Evolutionary conservation across 1,284 basidiomycete species (phyloP), one percentile per base, ranked within the genome.

Genomic region (Sutorius eximius): DNA sequence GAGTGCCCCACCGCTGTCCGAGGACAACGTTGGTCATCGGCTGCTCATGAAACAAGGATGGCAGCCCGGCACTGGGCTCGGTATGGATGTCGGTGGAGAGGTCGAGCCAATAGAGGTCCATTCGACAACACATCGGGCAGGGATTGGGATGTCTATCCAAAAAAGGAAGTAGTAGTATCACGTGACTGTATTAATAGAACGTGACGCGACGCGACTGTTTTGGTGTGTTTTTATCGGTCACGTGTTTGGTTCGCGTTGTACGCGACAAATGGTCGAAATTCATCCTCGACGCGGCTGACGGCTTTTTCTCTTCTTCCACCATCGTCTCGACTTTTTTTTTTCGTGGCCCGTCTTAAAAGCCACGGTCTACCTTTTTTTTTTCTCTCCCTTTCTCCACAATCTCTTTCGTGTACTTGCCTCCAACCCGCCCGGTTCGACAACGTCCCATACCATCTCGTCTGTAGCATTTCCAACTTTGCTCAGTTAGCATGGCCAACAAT

Each of bases 1-100:
- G 4, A 37, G 15, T 7, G 53, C 78, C 15, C 79, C 82, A 8
- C 63, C 57, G 3, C 65, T 89, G 32, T 66, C 81, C 5, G 64
- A 76, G 3, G 73, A 76, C n/a, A 90, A 88, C 62, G 72, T 90
- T 48, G 88, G 88, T 1, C 82, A 86, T 62, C 77, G 73, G 38
- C 72, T 91, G 42, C 74, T 90, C 3, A 72, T 82, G 68, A 86
- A 84, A 66, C 87, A 89, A 69, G 87, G 88, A 2, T 91, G 89
- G 88, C 71, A 75, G 27, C 87, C 86, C 16, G 89, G 88, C 8
- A 80, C 76, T 24, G 72, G 77, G 7, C 77, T 90, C 15, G 87
- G 86, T 2, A 56, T 57, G 5, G 45, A 36, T 16, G 45, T 22
- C 16, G 13, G 12, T 8, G 29, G 18, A 2, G 67, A 67, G 22